Conservation (phyloP, 306 rosid species). For the Glycine latifolia region DNA sequence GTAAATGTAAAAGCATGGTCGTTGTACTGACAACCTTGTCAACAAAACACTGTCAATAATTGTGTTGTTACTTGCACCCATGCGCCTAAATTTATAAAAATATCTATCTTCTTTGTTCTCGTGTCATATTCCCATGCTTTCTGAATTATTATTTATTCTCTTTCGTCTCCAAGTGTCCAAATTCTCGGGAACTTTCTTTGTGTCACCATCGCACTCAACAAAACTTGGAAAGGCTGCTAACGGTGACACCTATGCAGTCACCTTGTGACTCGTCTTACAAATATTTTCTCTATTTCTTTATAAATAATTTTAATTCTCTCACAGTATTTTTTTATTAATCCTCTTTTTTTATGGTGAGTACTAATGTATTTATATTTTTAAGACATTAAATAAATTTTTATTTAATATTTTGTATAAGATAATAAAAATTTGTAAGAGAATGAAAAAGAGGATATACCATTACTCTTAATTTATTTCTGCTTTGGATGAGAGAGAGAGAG, state of each 20-base stretch:
- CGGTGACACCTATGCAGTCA: background rate
- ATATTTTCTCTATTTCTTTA: background rate
- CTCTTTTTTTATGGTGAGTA: background rate
- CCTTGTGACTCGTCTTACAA: background rate
- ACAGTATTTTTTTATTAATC: too few relatives aligned
- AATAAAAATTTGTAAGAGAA: too few relatives aligned
- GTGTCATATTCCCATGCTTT: background rate
- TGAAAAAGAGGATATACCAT: too few relatives aligned
- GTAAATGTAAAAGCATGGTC: constrained; percentile 6
- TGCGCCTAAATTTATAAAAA: background rate
- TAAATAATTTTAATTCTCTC: background rate
- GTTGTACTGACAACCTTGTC: background rate
- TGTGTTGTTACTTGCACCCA: background rate
- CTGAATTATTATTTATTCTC: background rate
- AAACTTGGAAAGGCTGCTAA: background rate
- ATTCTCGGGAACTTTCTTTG: background rate
- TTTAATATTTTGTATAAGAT: background rate
- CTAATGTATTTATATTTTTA: background rate
- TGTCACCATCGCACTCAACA: background rate
- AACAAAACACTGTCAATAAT: background rate
- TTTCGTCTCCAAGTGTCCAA: background rate
- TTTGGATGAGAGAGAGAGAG: background rate
- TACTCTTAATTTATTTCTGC: too few relatives aligned
- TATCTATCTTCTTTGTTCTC: background rate
- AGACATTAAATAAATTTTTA: background rate